Conservation (phyloP, 257 asterid species). For the Ligustrum vulgare region DNA sequence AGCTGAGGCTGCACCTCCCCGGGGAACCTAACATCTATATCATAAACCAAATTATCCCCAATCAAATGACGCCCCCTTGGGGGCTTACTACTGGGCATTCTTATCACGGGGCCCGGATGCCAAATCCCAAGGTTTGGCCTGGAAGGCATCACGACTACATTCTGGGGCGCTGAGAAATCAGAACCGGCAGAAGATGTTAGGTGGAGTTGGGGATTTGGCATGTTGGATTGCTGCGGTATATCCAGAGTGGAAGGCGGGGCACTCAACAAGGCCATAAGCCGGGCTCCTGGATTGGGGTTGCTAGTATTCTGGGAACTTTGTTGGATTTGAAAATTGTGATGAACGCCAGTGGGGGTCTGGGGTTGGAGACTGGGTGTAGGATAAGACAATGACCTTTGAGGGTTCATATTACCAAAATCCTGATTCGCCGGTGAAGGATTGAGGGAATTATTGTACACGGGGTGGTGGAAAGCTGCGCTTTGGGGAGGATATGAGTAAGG, state of each 20-base stretch:
- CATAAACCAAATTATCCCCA: slow-evolving; percentile 68
- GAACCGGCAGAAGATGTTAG: slow-evolving; percentile 66
- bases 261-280: slow-evolving; percentile 86
- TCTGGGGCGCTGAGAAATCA: slow-evolving; percentile 45
- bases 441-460: slow-evolving; percentile 41
- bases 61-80: slow-evolving; percentile 88
- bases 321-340: slow-evolving; percentile 38
- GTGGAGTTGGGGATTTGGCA: slow-evolving; percentile 44
- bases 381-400: slow-evolving; percentile 40
- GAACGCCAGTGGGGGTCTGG: not conserved
- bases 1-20: slow-evolving; percentile 98
- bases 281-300: slow-evolving; percentile 57
- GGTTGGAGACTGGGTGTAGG: not conserved
- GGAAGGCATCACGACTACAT: slow-evolving; percentile 26
- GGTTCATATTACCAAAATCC: slow-evolving; percentile 41
- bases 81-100: slow-evolving; percentile 83
- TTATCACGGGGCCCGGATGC: slow-evolving; percentile 53
- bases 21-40: slow-evolving; percentile 70
- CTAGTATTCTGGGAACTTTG: slow-evolving; percentile 41
- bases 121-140: slow-evolving; percentile 43
- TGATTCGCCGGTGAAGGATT: slow-evolving; percentile 31
- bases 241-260: slow-evolving; percentile 63
- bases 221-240: slow-evolving; percentile 37
- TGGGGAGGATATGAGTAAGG: slow-evolving; percentile 53
- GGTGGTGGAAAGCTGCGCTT: slow-evolving; percentile 47